A percentile compares a stretch with the other conserved stretches of the same genome.
phyloP scores from a whole-genome alignment of 257 asterid species.

The Rehmannia glutinosa region DNA sequence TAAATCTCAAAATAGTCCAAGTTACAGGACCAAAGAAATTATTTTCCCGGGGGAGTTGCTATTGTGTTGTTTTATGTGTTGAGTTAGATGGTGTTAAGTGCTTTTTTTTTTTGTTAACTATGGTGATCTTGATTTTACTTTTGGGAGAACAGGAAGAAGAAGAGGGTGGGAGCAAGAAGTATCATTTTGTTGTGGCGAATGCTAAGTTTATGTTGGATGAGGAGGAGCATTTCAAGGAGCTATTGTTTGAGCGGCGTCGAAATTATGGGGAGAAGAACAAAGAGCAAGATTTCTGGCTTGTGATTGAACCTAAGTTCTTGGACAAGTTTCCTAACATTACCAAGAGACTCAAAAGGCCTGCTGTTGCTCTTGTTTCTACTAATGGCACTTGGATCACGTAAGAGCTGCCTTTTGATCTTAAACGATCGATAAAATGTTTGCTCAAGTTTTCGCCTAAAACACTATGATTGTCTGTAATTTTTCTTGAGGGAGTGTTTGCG shows the following conservation, averaged over 20 bases:
- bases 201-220: constrained; percentile 98
- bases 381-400: constrained; percentile 95
- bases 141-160: constrained; percentile 36
- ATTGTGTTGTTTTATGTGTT: not conserved
- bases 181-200: constrained; percentile 85
- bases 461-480: constrained; percentile 4
- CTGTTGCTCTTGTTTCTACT: constrained; percentile 93
- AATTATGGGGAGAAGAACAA: constrained; percentile 51
- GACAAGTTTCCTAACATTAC: constrained; percentile 75
- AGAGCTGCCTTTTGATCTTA: not conserved
- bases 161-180: constrained; percentile 47
- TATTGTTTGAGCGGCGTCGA: constrained; percentile 65
- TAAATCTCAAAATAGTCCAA: too few species aligned
- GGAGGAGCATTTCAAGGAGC: constrained; percentile 97
- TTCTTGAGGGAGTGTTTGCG: not conserved
- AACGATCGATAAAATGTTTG: too few species aligned
- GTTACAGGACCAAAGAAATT: too few species aligned
- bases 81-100: not conserved
- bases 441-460: too few species aligned
- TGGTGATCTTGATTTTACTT: constrained; percentile 14
- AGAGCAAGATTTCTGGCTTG: constrained; percentile 97
- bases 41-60: not conserved
- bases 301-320: constrained; percentile 89
- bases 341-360: constrained; percentile 84
- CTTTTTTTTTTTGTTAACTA: not conserved